Evolutionary conservation across 169 alveolate species (phyloP), one percentile per base, ranked within the genome.

Genomic region (Eimeria acervulina): DNA sequence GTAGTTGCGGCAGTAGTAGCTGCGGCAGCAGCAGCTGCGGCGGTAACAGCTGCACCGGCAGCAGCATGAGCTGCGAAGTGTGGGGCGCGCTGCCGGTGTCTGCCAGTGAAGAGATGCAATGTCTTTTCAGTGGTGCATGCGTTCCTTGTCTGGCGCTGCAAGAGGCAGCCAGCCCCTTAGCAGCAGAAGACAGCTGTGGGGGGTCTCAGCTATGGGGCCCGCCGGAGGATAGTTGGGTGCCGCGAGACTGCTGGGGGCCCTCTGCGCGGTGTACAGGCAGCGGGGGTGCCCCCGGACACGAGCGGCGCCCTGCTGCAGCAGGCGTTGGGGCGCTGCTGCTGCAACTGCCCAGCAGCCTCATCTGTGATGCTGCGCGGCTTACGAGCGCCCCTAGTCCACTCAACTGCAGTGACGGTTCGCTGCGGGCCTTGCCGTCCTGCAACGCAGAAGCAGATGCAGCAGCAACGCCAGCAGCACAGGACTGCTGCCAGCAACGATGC

Each of bases 281-380:
- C 12, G 91, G 76, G 72, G 91, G 74, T 2, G 21, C 44, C 51
- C 74, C 91, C 12, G 74, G 44, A 13, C 74, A 51, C 52, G 91
- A 83, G 52, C 42, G 70, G 47, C n/a, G 91, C 52, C 74, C 91
- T 31, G 76, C 74, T 17, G 91, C 91, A 28, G 76, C 72, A 38
- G 91, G 91, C n/a, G 52, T 83, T n/a, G 91, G 91, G 40, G 52
- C 74, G n/a, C 38, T 83, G 70, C 91, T 83, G 74, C 76, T 83
- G 72, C 91, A 83, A 31, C 91, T 83, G 44, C 91, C 91, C 2
- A 83, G 91, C 51, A 83, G 63, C 74, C 91, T 83, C 31, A 83
- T 83, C 19, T 83, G 91, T 42, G 91, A 83, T 51, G 91, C 91
- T 4, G 47, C 70, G 10, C 31, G 59, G 12, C 23, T 83, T 74